A percentile compares a stretch with the other conserved stretches of the same genome.
Evolutionary conservation across 768 basidiomycete species (phyloP).

Genomic region (Rhizopogon sp.): DNA sequence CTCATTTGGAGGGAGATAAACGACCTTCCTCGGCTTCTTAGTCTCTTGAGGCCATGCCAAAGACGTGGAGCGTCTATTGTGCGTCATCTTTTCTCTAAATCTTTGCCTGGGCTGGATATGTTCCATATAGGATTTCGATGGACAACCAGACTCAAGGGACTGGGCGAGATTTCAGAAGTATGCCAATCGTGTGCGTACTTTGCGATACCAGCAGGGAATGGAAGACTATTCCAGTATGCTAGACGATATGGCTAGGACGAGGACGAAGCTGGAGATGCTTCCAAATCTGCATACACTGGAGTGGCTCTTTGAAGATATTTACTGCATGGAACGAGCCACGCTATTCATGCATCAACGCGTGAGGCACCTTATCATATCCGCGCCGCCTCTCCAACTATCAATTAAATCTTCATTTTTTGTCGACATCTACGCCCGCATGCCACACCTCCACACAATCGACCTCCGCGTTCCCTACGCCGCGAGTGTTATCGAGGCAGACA

Average conservation of each 20-base stretch:
- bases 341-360: conserved; percentile 57
- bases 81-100: conserved; percentile 11
- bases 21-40: conserved; percentile 41
- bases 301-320: conserved; percentile 33
- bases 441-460: conserved; percentile 42
- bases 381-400: conserved; percentile 11
- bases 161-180: conserved; percentile 57
- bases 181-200: conserved; percentile 40
- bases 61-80: conserved; percentile 15
- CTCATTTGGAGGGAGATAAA: conserved; percentile 53
- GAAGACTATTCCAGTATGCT: conserved; percentile 18
- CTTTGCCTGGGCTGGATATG: not conserved
- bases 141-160: conserved; percentile 39
- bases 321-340: conserved; percentile 32
- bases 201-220: conserved; percentile 18
- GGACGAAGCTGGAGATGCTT: conserved; percentile 46
- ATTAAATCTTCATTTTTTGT: conserved; percentile 21
- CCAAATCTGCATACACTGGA: conserved; percentile 49
- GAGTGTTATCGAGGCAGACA: conserved; percentile 33
- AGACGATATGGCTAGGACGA: conserved; percentile 53
- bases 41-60: conserved; percentile 43
- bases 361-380: conserved; percentile 31
- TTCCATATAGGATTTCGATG: conserved; percentile 33
- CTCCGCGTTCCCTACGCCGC: conserved; percentile 40
- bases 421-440: conserved; percentile 45